A percentile compares a stretch with the other conserved stretches of the same genome.
phyloP scores from a whole-genome alignment of 371 early-diverging fungal species.

The Gilbertella persicaria region DNA sequence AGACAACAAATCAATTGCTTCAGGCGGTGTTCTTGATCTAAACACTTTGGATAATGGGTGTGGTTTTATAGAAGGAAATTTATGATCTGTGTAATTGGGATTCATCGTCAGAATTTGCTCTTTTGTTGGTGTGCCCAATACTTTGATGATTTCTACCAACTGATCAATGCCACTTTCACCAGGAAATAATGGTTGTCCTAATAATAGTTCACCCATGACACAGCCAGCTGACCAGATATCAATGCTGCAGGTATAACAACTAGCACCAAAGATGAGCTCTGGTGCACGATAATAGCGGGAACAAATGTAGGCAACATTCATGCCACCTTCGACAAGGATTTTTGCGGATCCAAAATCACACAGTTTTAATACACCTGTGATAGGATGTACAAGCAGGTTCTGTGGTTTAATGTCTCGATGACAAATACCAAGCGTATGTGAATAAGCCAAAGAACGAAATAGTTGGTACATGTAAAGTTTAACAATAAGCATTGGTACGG shows the following conservation, averaged over 20 bases:
- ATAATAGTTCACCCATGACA: constrained; percentile 96
- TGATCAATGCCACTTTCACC: constrained; percentile 99
- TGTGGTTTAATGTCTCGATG: constrained; percentile 99
- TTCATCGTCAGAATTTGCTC: constrained; percentile 95
- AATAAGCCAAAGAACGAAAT: constrained; percentile 93
- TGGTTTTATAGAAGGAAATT: constrained; percentile 94
- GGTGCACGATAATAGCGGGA: constrained; percentile 98
- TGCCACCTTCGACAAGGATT: constrained; percentile 84
- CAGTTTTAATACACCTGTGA: constrained; percentile 87
- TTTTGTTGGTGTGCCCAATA: constrained; percentile 95
- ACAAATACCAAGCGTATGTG: constrained; percentile 91
- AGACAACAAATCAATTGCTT: constrained; percentile 85
- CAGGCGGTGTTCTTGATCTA: constrained; percentile 76
- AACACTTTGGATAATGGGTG: constrained; percentile 87
- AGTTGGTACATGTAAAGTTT: constrained; percentile 97
- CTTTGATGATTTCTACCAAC: constrained; percentile 98
- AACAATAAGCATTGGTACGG: constrained; percentile 87
- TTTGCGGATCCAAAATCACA: constrained; percentile 99
- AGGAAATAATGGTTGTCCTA: constrained; percentile 94
- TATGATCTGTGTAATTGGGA: constrained; percentile 93
- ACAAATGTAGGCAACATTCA: constrained; percentile 96
- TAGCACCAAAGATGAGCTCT: constrained; percentile 93
- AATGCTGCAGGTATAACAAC: constrained; percentile 86
- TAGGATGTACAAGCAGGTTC: constrained; percentile 92
- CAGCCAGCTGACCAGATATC: constrained; percentile 98